Percentiles rank a stretch among this genome's conserved stretches.
Conservation (phyloP, 371 early-diverging fungal genomes). For the Circinella minor region DNA sequence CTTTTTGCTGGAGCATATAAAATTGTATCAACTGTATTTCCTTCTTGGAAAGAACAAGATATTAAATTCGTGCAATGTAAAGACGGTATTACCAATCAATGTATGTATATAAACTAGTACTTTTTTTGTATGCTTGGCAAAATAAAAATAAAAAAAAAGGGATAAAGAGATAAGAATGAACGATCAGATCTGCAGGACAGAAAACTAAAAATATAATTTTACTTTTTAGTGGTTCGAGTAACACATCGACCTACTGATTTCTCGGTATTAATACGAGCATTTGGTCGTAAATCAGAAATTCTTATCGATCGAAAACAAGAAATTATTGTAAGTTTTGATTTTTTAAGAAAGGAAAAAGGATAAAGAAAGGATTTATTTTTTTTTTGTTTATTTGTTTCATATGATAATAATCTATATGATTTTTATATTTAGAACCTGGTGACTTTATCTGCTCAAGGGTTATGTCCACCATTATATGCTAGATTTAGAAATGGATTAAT, state of each 20-base stretch:
- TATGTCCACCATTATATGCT: conserved; percentile 86
- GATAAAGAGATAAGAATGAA: too few species aligned
- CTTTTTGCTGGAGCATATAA: conserved; percentile 71
- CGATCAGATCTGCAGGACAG: too few species aligned
- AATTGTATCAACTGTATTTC: conserved; percentile 69
- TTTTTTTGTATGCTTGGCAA: background rate
- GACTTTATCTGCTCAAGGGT: conserved; percentile 68
- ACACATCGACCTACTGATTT: conserved; percentile 64
- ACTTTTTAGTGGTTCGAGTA: conserved; percentile 72
- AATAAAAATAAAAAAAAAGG: background rate
- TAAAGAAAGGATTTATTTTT: background rate
- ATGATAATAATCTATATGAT: background rate
- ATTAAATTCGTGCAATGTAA: conserved; percentile 78
- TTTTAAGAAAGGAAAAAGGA: background rate
- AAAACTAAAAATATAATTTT: background rate
- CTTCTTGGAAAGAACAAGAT: conserved; percentile 71
- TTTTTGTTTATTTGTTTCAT: background rate
- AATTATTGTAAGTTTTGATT: conserved; percentile 68
- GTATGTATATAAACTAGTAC: conserved; percentile 46
- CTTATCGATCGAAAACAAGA: conserved; percentile 92
- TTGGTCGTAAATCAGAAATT: conserved; percentile 84
- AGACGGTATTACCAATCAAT: conserved; percentile 93
- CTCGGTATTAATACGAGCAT: conserved; percentile 85
- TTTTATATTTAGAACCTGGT: conserved; percentile 73
- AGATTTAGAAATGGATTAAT: conserved; percentile 88